Conservation (phyloP, 2,329 filamentous ascomycete species). For the Aspergillus pseudoterreus region DNA sequence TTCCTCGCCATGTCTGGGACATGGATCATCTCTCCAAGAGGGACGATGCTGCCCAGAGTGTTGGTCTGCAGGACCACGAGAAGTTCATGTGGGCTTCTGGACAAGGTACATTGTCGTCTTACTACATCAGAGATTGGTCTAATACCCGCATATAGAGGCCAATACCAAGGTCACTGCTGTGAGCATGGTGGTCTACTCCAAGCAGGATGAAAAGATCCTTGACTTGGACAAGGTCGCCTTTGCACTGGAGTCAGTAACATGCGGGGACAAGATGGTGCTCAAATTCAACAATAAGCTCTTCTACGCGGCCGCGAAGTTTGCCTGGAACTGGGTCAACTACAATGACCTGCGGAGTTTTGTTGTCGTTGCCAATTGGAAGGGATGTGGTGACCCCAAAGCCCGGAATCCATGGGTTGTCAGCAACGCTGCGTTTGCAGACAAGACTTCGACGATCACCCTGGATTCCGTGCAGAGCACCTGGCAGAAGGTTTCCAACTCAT, state of each 20-base stretch:
- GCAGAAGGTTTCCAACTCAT: conserved; percentile 7
- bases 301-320: conserved; percentile 7
- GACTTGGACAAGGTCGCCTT: conserved; percentile 10
- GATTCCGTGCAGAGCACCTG: conserved; percentile 3
- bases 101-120: neutral
- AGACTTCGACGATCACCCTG: conserved; percentile 1
- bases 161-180: conserved; percentile 6
- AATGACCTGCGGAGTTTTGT: conserved; percentile 9
- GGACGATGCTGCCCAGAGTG: neutral
- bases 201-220: conserved; percentile 8
- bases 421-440: conserved; percentile 5
- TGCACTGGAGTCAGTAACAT: conserved; percentile 5
- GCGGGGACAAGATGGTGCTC: conserved; percentile 2
- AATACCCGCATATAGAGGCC: neutral
- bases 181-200: conserved; percentile 10
- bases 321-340: conserved; percentile 10
- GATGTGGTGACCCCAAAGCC: conserved; percentile 1
- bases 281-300: conserved; percentile 8
- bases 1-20: conserved; percentile 9
- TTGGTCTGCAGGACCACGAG: conserved; percentile 5
- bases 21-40: neutral
- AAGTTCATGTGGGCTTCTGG: conserved; percentile 8
- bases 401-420: conserved; percentile 9
- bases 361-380: conserved; percentile 5
- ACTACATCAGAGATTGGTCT: neutral